Percentiles rank a stretch among this genome's conserved stretches.
These are phyloP conservation scores for Physcomitrium patens DNA, from an alignment of 225 moss, liverwort and hornwort genomes.

Conservation along the genomic window DNA sequence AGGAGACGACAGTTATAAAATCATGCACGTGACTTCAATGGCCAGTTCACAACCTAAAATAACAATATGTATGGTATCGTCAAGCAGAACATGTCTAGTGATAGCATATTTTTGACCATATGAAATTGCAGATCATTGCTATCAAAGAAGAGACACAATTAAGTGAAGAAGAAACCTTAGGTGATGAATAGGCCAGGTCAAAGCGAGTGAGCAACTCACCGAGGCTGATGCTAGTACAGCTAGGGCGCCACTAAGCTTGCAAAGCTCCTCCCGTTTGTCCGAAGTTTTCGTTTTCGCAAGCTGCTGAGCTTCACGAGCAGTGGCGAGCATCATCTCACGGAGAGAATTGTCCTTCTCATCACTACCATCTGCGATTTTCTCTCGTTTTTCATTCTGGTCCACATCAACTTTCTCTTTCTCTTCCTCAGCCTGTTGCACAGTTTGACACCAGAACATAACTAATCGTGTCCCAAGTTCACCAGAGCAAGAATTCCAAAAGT, in stretches of 20 bases:
- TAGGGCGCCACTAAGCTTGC: conserved; percentile 96
- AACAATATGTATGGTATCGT: background rate
- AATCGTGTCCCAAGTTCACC: background rate
- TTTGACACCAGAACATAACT: conserved; percentile 24
- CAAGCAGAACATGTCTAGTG: background rate
- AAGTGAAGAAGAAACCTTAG: conserved; percentile 1
- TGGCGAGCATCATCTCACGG: conserved; percentile 67
- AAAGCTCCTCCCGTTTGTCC: conserved; percentile 86
- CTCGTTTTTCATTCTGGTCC: conserved; percentile 52
- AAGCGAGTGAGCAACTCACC: conserved; percentile 45
- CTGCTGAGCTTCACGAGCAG: conserved; percentile 76
- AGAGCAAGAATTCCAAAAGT: background rate
- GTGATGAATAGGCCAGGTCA: background rate
- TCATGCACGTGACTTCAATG: background rate
- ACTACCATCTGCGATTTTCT: conserved; percentile 43
- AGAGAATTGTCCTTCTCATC: conserved; percentile 62
- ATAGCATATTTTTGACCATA: background rate
- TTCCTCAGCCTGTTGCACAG: conserved; percentile 62
- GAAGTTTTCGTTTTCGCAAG: conserved; percentile 73
- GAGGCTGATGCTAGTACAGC: conserved; percentile 98
- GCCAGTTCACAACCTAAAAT: background rate
- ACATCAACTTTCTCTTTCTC: conserved; percentile 57
- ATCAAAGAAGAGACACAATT: background rate
- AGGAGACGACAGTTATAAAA: too few relatives aligned
- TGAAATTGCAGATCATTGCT: background rate